Evolutionary conservation across 495 filamentous ascomycete genomes (phyloP).

Genomic region (Tuber calosporum): DNA sequence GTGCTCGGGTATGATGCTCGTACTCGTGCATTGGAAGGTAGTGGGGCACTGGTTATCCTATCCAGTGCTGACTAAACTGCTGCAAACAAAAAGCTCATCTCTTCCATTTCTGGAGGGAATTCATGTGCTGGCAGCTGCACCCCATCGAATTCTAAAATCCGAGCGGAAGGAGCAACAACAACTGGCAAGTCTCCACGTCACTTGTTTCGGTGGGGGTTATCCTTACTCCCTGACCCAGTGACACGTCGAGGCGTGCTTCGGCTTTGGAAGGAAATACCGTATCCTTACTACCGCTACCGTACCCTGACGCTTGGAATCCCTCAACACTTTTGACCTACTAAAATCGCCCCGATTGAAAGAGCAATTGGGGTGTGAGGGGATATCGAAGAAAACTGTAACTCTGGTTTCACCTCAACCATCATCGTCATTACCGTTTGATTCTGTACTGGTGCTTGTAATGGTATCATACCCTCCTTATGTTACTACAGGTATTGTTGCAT

Average conservation of each 20-base stretch:
- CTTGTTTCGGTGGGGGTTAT: slow-evolving; percentile 2
- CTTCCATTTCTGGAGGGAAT: slow-evolving; percentile 1
- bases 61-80: background rate
- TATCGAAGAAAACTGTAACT: slow-evolving; percentile 2
- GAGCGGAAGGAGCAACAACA: background rate
- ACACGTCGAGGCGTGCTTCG: background rate
- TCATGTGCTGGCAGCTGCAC: background rate
- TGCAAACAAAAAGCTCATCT: background rate
- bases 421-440: slow-evolving; percentile 5
- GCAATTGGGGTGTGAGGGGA: background rate
- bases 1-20: too few species aligned
- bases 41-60: too few species aligned
- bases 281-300: background rate
- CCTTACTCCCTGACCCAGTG: background rate
- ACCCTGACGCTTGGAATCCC: background rate
- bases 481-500: background rate
- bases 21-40: too few species aligned
- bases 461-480: background rate
- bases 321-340: background rate
- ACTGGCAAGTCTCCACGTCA: slow-evolving; percentile 6
- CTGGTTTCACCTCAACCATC: background rate
- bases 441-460: background rate
- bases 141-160: background rate
- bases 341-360: background rate
- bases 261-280: background rate